Evolutionary conservation across 768 basidiomycete species (phyloP).

Genomic region (Inosperma sp.): DNA sequence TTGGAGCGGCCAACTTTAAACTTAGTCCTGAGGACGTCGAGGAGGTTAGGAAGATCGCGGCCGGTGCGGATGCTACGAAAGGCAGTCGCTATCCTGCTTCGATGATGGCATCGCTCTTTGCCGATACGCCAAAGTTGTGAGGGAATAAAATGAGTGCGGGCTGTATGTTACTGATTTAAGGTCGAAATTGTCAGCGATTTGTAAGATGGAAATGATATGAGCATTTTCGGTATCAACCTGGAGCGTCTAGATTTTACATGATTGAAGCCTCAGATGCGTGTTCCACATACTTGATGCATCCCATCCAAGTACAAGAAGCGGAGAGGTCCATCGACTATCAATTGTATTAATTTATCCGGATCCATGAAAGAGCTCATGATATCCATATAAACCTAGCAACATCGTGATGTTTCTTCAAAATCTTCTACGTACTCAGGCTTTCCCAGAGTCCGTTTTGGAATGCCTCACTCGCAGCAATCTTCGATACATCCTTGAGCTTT

Average conservation of each 20-base stretch:
- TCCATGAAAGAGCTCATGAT: no score
- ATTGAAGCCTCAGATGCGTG: no score
- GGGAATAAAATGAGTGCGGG: not conserved
- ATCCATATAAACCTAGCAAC: no score
- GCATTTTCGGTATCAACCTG: no score
- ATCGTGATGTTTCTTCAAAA: conserved; percentile 5
- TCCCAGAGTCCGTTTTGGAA: conserved; percentile 37
- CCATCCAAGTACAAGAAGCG: no score
- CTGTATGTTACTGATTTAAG: not conserved
- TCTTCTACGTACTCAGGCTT: conserved; percentile 29
- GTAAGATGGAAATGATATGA: no score
- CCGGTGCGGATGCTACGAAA: conserved; percentile 26
- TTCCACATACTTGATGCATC: no score
- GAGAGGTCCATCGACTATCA: no score
- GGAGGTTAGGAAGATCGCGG: conserved; percentile 33
- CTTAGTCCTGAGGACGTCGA: conserved; percentile 36
- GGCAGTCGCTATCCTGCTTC: conserved; percentile 33
- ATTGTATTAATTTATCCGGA: no score
- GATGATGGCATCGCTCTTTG: conserved; percentile 26
- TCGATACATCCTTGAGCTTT: conserved; percentile 25
- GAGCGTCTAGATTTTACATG: no score
- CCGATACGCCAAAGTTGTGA: conserved; percentile 29
- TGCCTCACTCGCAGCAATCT: conserved; percentile 32
- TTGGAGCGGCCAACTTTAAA: conserved; percentile 30
- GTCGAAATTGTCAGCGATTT: no score